Evolutionary conservation across 106 monocot genomes (phyloP).

Genomic region (Cymbidium sinense): DNA sequence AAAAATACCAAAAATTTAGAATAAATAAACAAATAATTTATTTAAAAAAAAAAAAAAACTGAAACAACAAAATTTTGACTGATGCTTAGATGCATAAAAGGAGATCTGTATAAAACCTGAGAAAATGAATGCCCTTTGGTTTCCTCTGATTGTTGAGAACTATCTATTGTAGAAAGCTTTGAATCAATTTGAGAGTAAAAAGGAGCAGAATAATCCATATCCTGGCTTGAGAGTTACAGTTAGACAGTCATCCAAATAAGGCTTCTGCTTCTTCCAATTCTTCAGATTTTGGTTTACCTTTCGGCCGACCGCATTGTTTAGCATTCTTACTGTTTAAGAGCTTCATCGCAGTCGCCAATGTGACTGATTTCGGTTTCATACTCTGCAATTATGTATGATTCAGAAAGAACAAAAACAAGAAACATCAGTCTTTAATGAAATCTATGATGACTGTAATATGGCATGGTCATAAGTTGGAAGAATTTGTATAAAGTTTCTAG

Average conservation of each 20-base stretch:
- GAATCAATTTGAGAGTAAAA: no score
- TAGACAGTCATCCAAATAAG: not conserved
- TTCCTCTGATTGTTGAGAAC: no score
- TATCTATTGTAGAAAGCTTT: no score
- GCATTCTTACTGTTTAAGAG: slow-evolving; percentile 18
- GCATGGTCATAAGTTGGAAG: not conserved
- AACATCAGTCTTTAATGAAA: no score
- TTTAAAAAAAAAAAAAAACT: not conserved
- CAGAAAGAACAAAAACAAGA: not conserved
- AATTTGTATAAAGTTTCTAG: no score
- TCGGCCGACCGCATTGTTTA: slow-evolving; percentile 17
- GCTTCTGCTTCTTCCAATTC: slow-evolving; percentile 11
- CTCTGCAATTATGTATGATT: slow-evolving; percentile 10
- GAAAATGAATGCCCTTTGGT: not conserved
- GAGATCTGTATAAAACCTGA: not conserved
- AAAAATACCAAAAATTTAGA: not conserved
- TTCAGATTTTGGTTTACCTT: slow-evolving; percentile 12
- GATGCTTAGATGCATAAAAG: not conserved
- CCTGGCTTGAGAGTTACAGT: no score
- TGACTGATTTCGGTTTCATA: slow-evolving; percentile 14
- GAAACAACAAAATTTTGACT: not conserved
- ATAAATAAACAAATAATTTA: not conserved
- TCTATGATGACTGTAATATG: no score
- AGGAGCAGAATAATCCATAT: no score
- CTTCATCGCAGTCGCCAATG: slow-evolving; percentile 16